These are phyloP conservation scores for Cladosporium oxysporum DNA, from an alignment of 2,329 filamentous ascomycete genomes.

Conservation along the genomic window DNA sequence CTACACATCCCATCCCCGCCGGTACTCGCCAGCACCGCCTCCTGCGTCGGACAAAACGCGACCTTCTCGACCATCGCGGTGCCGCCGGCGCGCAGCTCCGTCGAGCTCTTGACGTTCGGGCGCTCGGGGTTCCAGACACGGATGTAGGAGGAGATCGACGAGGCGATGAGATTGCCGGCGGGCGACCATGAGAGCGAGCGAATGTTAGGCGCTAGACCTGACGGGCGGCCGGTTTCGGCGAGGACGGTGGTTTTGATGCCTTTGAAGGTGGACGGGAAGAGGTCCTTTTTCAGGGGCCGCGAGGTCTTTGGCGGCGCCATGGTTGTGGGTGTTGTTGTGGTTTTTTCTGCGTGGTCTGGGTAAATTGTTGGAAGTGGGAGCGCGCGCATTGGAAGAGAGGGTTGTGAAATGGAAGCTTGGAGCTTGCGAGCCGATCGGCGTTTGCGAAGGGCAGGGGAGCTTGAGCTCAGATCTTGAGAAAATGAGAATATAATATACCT, in stretches of 20 bases:
- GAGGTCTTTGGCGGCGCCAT: conserved; percentile 48
- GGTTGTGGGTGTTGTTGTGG: conserved; percentile 7
- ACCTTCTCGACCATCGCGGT: conserved; percentile 66
- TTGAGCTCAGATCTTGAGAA: background rate
- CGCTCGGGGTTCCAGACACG: conserved; percentile 83
- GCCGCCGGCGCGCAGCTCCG: conserved; percentile 61
- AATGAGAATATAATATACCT: background rate
- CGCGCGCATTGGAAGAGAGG: conserved; percentile 13
- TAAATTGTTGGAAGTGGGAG: background rate
- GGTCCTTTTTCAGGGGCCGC: conserved; percentile 66
- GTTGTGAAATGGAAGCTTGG: background rate
- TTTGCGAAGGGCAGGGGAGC: background rate
- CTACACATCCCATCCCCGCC: conserved; percentile 73
- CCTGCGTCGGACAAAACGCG: conserved; percentile 74
- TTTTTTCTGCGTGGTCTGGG: background rate
- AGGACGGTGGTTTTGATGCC: conserved; percentile 72
- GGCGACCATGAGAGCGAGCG: conserved; percentile 77
- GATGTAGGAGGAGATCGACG: conserved; percentile 70
- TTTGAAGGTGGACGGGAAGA: conserved; percentile 67
- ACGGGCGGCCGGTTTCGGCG: conserved; percentile 41
- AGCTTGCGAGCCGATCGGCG: conserved; percentile 42
- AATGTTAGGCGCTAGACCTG: conserved; percentile 35
- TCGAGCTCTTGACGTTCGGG: conserved; percentile 71
- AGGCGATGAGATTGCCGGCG: conserved; percentile 78
- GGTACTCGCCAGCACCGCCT: conserved; percentile 74